phyloP scores from a whole-genome alignment of 345 rosid genomes.

The Draba incana region DNA sequence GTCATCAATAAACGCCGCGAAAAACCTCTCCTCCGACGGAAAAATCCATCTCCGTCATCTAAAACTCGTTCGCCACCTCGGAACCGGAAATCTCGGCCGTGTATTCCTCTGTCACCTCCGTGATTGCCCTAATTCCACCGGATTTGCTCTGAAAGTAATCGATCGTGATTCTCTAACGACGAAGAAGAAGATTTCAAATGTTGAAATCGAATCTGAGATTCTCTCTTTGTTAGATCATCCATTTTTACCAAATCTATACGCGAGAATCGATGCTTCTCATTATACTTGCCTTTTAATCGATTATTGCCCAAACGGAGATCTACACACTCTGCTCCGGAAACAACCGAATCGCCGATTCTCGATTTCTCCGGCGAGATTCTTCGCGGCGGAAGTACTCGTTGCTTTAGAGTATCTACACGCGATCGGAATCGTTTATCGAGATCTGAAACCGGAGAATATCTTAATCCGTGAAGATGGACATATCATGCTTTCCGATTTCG shows the following conservation, averaged over 20 bases:
- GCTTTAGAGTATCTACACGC: constrained; percentile 88
- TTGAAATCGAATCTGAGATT: constrained; percentile 64
- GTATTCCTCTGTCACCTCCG: constrained; percentile 77
- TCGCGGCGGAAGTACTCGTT: constrained; percentile 73
- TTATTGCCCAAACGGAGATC: constrained; percentile 90
- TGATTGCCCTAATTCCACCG: constrained; percentile 51
- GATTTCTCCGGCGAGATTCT: constrained; percentile 63
- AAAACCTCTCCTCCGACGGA: constrained; percentile 61
- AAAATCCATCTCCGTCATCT: constrained; percentile 63
- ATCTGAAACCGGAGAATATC: constrained; percentile 93
- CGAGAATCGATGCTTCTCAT: constrained; percentile 71
- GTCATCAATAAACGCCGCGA: constrained; percentile 64
- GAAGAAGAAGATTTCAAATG: constrained; percentile 63
- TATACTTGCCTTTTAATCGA: constrained; percentile 84
- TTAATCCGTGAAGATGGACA: constrained; percentile 81
- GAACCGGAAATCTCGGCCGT: constrained; percentile 71
- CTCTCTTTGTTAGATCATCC: constrained; percentile 81
- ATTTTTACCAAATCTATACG: constrained; percentile 80
- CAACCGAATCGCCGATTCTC: constrained; percentile 68
- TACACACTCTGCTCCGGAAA: constrained; percentile 71
- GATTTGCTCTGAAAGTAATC: constrained; percentile 69
- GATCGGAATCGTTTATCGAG: constrained; percentile 77
- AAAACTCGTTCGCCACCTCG: constrained; percentile 71
- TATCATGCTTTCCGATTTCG: constrained; percentile 88
- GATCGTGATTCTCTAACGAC: constrained; percentile 55